A percentile compares a stretch with the other conserved stretches of the same genome.
These are phyloP conservation scores for Solanum ahanhuiri DNA, from an alignment of 257 asterid genomes.

Conservation along the genomic window DNA sequence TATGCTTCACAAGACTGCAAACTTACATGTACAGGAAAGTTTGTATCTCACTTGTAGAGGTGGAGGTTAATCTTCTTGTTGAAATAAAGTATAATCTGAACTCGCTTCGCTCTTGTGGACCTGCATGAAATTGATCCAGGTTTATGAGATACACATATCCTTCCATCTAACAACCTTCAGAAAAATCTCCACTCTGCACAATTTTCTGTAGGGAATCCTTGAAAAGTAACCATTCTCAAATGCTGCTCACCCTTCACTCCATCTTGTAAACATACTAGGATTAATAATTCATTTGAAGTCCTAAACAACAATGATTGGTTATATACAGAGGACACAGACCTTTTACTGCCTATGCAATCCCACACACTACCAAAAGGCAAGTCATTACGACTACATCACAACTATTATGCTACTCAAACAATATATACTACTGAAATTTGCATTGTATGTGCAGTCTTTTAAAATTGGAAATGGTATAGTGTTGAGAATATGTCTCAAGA, in stretches of 20 bases:
- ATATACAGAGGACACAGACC: not conserved
- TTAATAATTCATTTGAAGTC: not conserved
- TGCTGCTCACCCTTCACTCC: not conserved
- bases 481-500: too few species aligned
- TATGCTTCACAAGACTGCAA: not conserved
- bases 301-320: not conserved
- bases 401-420: not conserved
- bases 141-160: not conserved
- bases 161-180: not conserved
- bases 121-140: conserved; percentile 28
- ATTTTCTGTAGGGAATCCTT: not conserved
- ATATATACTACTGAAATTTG: not conserved
- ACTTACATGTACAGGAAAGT: not conserved
- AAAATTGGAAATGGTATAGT: not conserved
- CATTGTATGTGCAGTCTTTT: not conserved
- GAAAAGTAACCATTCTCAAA: not conserved
- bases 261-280: not conserved
- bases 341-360: not conserved
- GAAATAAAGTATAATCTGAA: conserved; percentile 67
- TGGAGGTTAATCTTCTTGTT: conserved; percentile 44
- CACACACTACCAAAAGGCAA: not conserved
- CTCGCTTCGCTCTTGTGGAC: conserved; percentile 58
- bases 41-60: not conserved
- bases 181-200: not conserved
- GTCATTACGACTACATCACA: not conserved